Evolutionary conservation across 306 rosid genomes (phyloP).

Genomic region (Inga leiocalycina): DNA sequence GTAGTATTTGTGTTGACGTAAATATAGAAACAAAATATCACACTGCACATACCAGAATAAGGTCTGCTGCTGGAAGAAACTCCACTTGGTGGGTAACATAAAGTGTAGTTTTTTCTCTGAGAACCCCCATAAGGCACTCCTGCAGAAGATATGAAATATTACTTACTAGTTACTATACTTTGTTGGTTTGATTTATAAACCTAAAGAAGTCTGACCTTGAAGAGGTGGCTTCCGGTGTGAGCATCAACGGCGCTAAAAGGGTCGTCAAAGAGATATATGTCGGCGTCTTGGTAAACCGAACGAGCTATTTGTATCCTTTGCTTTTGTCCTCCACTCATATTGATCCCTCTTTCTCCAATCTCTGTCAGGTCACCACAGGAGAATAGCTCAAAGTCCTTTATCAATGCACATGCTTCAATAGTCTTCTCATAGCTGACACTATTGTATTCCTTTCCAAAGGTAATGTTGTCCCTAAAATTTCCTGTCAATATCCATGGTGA

Average conservation of each 20-base stretch:
- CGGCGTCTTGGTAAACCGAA: slow-evolving; percentile 89
- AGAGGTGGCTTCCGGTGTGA: slow-evolving; percentile 93
- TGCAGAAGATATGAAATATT: background rate
- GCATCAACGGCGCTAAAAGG: slow-evolving; percentile 99
- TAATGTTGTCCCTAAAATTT: slow-evolving; percentile 77
- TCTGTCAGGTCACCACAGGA: slow-evolving; percentile 83
- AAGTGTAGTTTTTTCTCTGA: slow-evolving; percentile 74
- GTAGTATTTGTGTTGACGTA: background rate
- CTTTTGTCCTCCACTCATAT: slow-evolving; percentile 99
- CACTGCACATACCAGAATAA: slow-evolving; percentile 67
- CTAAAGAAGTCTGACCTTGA: slow-evolving; percentile 55
- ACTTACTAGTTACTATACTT: background rate
- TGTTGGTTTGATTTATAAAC: background rate
- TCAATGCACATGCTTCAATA: slow-evolving; percentile 81
- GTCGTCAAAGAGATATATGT: slow-evolving; percentile 84
- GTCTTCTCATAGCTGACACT: slow-evolving; percentile 63
- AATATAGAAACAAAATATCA: slow-evolving; percentile 12
- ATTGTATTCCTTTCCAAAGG: slow-evolving; percentile 73
- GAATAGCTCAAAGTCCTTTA: slow-evolving; percentile 86
- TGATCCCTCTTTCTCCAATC: slow-evolving; percentile 96
- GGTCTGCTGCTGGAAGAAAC: slow-evolving; percentile 98
- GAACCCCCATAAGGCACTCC: slow-evolving; percentile 30
- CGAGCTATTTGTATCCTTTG: slow-evolving; percentile 96
- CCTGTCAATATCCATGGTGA: slow-evolving; percentile 96
- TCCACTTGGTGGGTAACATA: slow-evolving; percentile 98